Conservation (phyloP, 2,329 filamentous ascomycete genomes). For the Pezicula neosporulosa region DNA sequence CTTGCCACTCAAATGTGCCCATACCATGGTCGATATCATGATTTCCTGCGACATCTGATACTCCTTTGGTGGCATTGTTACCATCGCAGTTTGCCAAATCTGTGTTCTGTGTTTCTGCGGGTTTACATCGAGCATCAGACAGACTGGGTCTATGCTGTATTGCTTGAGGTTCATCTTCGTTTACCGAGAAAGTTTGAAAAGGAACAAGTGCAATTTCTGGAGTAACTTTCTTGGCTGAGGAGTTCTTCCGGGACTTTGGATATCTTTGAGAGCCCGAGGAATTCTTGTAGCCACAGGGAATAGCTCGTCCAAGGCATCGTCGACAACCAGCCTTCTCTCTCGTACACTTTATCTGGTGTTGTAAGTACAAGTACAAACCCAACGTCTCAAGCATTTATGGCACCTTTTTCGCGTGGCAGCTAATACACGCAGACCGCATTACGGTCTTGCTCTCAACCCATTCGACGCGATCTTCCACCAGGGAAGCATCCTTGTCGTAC, state of each 20-base stretch:
- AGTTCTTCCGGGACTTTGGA: not conserved
- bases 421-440: not conserved
- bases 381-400: not conserved
- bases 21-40: no score
- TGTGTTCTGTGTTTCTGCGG: no score
- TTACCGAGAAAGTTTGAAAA: no score
- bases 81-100: no score
- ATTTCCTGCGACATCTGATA: no score
- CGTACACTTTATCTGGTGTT: not conserved
- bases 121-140: no score
- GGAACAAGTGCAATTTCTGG: no score
- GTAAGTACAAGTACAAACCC: not conserved
- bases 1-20: no score
- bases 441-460: not conserved
- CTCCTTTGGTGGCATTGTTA: no score
- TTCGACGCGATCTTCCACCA: not conserved
- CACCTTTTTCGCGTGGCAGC: not conserved
- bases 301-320: not conserved
- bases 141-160: no score
- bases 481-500: not conserved
- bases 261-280: not conserved
- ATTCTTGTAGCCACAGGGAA: not conserved
- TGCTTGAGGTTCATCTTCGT: no score
- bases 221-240: not conserved
- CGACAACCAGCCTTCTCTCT: not conserved